Percentiles rank a stretch among this genome's conserved stretches.
phyloP scores from a whole-genome alignment of 2,329 filamentous ascomycete species.

The Xylaria sp. region DNA sequence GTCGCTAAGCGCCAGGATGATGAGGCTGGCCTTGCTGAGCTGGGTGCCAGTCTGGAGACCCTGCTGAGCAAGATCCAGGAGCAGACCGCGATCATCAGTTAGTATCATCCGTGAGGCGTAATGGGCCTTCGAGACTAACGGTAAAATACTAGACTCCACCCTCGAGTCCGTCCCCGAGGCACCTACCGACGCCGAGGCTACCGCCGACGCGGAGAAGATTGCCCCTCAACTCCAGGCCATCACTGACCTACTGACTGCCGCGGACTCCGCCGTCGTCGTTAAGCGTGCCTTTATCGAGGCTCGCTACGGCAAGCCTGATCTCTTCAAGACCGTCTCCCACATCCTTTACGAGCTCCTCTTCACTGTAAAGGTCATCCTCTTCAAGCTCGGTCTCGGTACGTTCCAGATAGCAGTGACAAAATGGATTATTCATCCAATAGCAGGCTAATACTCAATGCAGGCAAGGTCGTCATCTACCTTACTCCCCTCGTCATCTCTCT shows the following conservation, averaged over 20 bases:
- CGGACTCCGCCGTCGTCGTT: constrained; percentile 31
- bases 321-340: constrained; percentile 41
- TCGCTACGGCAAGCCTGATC: constrained; percentile 38
- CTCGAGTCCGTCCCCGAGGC: constrained; percentile 36
- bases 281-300: constrained; percentile 39
- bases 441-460: constrained; percentile 20
- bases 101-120: constrained; percentile 1
- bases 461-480: constrained; percentile 40
- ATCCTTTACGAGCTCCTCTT: constrained; percentile 43
- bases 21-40: constrained; percentile 35
- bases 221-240: constrained; percentile 41
- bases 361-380: constrained; percentile 43
- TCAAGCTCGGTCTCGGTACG: constrained; percentile 46
- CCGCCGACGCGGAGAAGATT: constrained; percentile 35
- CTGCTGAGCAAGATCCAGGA: constrained; percentile 41
- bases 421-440: background rate
- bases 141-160: constrained; percentile 35
- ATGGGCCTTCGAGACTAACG: constrained; percentile 27
- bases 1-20: constrained; percentile 43
- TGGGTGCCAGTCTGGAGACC: constrained; percentile 37
- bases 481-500: constrained; percentile 40
- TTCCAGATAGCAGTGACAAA: background rate
- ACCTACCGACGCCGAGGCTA: constrained; percentile 34
- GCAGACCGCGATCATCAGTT: constrained; percentile 44
- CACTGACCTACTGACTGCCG: constrained; percentile 37